Evolutionary conservation across 371 early-diverging fungal genomes (phyloP).

Genomic region (Mucor lusitanicus): DNA sequence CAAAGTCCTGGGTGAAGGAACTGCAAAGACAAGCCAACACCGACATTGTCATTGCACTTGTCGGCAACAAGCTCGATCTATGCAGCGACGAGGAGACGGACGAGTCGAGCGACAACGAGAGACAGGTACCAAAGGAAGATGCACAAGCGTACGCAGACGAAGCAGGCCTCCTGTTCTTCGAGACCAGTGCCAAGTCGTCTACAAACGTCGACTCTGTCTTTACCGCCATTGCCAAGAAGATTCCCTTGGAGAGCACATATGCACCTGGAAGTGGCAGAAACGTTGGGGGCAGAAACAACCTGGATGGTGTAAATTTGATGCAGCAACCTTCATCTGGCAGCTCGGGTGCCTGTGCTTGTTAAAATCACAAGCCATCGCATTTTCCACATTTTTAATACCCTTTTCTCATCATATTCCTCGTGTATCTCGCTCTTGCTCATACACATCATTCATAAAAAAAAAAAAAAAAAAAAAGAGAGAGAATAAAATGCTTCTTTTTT

Average conservation of each 20-base stretch:
- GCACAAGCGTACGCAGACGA: conserved; percentile 84
- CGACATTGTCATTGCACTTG: conserved; percentile 94
- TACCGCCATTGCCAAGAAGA: conserved; percentile 49
- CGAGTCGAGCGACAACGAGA: conserved; percentile 59
- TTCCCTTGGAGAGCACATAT: conserved; percentile 17
- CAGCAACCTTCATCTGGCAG: conserved; percentile 14
- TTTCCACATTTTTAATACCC: background rate
- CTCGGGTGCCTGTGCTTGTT: conserved; percentile 25
- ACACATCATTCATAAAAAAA: background rate
- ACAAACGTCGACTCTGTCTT: conserved; percentile 82
- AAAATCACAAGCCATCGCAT: background rate
- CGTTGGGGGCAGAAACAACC: conserved; percentile 14
- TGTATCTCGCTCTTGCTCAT: background rate
- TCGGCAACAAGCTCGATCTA: conserved; percentile 94
- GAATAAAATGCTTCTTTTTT: too few species aligned
- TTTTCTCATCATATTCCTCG: background rate
- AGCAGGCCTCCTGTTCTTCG: conserved; percentile 74
- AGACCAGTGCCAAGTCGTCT: conserved; percentile 91
- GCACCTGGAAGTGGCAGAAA: conserved; percentile 14
- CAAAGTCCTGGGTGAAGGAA: conserved; percentile 99
- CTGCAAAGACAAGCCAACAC: conserved; percentile 94
- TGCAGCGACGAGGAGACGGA: conserved; percentile 32
- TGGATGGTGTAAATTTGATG: conserved; percentile 19
- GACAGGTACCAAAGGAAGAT: conserved; percentile 70
- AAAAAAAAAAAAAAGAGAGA: background rate